Evolutionary conservation across 108 stramenopile species (phyloP).

Genomic region (Nitzschia sp.): DNA sequence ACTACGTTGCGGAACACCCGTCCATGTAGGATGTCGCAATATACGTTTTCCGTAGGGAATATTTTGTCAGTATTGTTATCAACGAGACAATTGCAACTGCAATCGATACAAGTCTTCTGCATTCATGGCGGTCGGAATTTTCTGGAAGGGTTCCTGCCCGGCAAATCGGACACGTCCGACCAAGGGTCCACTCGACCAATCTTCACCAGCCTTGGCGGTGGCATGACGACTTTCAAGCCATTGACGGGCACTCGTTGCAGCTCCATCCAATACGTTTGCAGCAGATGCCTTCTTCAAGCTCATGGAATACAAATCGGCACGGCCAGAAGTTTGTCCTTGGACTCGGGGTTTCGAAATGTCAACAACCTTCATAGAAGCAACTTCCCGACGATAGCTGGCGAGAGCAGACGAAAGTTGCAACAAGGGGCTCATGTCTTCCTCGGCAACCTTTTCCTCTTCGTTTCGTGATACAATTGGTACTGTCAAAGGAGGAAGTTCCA

Average conservation of each 20-base stretch:
- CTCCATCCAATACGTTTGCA: slow-evolving; percentile 29
- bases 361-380: slow-evolving; percentile 47
- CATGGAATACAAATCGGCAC: slow-evolving; percentile 33
- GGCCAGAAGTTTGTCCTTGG: slow-evolving; percentile 12
- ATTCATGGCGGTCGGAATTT: slow-evolving; percentile 20
- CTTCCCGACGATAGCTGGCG: slow-evolving; percentile 31
- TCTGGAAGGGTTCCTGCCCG: slow-evolving; percentile 26
- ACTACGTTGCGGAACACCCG: no score
- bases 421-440: slow-evolving; percentile 28
- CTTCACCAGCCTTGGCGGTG: not conserved
- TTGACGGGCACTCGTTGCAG: slow-evolving; percentile 33
- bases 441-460: slow-evolving; percentile 38
- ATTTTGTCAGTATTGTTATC: not conserved
- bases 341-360: slow-evolving; percentile 31
- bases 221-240: slow-evolving; percentile 27
- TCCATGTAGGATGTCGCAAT: no score
- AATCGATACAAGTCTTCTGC: slow-evolving; percentile 34
- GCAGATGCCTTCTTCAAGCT: slow-evolving; percentile 37
- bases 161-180: slow-evolving; percentile 38
- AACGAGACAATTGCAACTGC: slow-evolving; percentile 33
- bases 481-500: slow-evolving; percentile 42
- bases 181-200: slow-evolving; percentile 10
- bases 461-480: not conserved
- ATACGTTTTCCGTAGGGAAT: not conserved
- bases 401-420: slow-evolving; percentile 39